Percentiles rank a stretch among this genome's conserved stretches.
Evolutionary conservation across 73 alveolate species (phyloP).

Genomic region (Halteria grandinella): DNA sequence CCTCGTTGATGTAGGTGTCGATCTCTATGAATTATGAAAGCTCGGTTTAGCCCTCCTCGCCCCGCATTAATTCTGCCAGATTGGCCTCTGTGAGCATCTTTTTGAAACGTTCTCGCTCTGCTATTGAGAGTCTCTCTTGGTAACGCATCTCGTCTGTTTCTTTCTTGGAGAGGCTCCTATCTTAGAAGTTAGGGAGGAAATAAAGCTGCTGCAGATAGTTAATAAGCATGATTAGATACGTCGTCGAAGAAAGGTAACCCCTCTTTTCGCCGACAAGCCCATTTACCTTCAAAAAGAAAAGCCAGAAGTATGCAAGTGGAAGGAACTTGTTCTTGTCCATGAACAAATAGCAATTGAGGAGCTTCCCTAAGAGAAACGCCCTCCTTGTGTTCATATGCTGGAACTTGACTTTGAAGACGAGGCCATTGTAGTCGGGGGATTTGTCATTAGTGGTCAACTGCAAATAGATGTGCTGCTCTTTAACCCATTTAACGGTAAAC

Average conservation of each 20-base stretch:
- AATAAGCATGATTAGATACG: slow-evolving; percentile 22
- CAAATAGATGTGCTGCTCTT: slow-evolving; percentile 5
- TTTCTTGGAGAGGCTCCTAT: too few relatives aligned
- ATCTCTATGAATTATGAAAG: too few relatives aligned
- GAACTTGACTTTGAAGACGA: slow-evolving; percentile 25
- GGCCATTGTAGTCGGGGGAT: neutral
- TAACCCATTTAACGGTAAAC: neutral
- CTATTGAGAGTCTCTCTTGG: too few relatives aligned
- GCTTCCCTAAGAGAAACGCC: neutral
- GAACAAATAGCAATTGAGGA: neutral
- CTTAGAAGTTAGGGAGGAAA: slow-evolving; percentile 4
- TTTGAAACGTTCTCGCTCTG: too few relatives aligned
- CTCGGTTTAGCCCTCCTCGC: too few relatives aligned
- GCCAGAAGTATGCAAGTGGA: neutral
- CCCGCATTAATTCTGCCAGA: too few relatives aligned
- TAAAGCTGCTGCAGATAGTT: slow-evolving; percentile 2
- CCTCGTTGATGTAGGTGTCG: too few relatives aligned
- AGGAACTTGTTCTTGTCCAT: slow-evolving; percentile 2
- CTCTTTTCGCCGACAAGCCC: neutral
- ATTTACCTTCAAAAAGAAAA: slow-evolving; percentile 11
- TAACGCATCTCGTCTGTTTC: too few relatives aligned
- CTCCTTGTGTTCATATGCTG: slow-evolving; percentile 21
- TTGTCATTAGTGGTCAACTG: neutral
- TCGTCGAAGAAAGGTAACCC: slow-evolving; percentile 11
- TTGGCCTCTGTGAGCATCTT: too few relatives aligned